phyloP scores from a whole-genome alignment of 164 flowering plant genomes.

The Liquidambar formosana region DNA sequence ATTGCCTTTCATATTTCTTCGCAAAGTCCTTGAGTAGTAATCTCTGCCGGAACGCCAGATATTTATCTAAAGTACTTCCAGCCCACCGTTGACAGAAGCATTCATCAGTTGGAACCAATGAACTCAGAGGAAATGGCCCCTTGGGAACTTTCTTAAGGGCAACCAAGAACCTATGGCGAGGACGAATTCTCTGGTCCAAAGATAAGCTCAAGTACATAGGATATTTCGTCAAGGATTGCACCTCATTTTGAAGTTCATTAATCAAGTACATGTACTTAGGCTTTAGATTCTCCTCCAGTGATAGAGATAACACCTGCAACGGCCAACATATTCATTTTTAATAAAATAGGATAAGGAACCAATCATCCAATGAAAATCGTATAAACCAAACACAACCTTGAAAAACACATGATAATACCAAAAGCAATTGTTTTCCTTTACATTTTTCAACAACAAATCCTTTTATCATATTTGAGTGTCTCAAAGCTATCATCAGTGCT shows the following conservation, averaged over 20 bases:
- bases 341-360: not conserved
- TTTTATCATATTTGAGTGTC: not conserved
- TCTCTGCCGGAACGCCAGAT: slow-evolving; percentile 78
- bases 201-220: slow-evolving; percentile 94
- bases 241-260: slow-evolving; percentile 84
- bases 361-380: not conserved
- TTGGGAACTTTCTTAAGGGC: slow-evolving; percentile 84
- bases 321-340: not conserved
- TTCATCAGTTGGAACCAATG: slow-evolving; percentile 91
- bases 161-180: slow-evolving; percentile 88
- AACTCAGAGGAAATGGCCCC: slow-evolving; percentile 94
- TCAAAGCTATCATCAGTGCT: not conserved
- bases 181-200: slow-evolving; percentile 93
- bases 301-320: slow-evolving; percentile 81
- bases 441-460: not conserved
- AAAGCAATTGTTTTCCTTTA: not conserved
- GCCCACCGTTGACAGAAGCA: slow-evolving; percentile 93
- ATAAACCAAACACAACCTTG: not conserved
- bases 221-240: slow-evolving; percentile 78
- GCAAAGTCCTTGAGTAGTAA: slow-evolving; percentile 72
- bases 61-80: slow-evolving; percentile 78
- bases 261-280: slow-evolving; percentile 87
- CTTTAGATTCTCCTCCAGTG: slow-evolving; percentile 84
- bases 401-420: not conserved
- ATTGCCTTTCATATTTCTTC: slow-evolving; percentile 59